Base-by-base conservation (phyloP, 1,139 yeast genomes). In the Yamadazyma taylorii region DNA sequence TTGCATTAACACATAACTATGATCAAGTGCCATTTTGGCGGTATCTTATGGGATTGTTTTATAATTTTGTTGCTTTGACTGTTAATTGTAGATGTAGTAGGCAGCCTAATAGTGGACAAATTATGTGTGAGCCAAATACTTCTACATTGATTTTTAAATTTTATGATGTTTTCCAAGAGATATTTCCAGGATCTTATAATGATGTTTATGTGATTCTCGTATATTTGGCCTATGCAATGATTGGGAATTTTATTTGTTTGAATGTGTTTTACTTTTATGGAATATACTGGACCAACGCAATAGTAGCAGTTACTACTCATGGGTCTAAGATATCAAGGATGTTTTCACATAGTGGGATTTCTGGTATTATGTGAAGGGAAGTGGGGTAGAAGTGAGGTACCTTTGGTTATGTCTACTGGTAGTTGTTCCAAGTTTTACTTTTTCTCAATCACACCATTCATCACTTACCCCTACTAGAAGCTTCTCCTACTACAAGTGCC, bases 191-290 rank as follows among this genome's bases (percentile, higher is more conserved):
- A 2, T n/a, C 23, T n/a, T 32, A 32, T 15, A 22, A 32, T 5
- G 30, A 41, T 5, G 30, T 57, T 10, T 11, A 39, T 31, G 36
- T 51, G 12, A 43, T 66, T n/a, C n/a, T 42, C 15, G 35, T 60
- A 6, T 66, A 58, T 50, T 38, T 60, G 24, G 10, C 45, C 4
- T 66, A 63, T 43, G 65, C 63, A 0, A 33, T 61, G 11, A 40
- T 60, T 4, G 70, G 69, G 3, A 60, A 63, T 45, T 36, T 65
- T 21, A 39, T 66, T 9, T 56, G 63, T 26, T 39, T 63, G 39
- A 62, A 66, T 39, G 53, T 61, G 21, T 39, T 46, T 17, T 51
- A 52, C 37, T 44, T 45, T 24, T 42, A 34, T 31, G n/a, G n/a
- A n/a, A n/a, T n/a, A n/a, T n/a, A n/a, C n/a, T n/a, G n/a, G n/a